Evolutionary conservation across 2,329 filamentous ascomycete genomes (phyloP), one percentile per base, ranked within the genome.

Genomic region (Colletotrichum gloeosporioides): DNA sequence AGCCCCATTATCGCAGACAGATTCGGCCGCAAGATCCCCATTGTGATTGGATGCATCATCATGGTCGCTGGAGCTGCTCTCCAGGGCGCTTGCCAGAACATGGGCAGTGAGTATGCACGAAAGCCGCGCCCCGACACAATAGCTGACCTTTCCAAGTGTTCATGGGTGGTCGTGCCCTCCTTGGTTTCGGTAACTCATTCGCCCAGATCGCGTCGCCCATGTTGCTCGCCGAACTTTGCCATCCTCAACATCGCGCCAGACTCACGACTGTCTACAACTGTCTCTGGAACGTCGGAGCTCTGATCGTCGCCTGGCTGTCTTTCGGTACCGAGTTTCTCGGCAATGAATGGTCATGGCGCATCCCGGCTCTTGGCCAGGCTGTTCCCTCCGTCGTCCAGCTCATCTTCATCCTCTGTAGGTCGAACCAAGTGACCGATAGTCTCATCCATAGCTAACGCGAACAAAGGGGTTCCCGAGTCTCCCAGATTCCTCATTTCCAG

Each of bases 1-100:
- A 87, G 86, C 10, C 89, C 91, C 4, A 81, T 89, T 55, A 77
- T 93, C 16, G 89, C 90, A 69, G 90, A 93, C 78, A 86, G 86
- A 73, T 85, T 89, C 62, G 91, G 91, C 22, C 85, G 90, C 71
- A 87, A 89, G 78, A 83, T 85, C 80, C 88, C 88, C 25, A 91
- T 92, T 71, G 83, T 89, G 49, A 84, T 90, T 49, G 90, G 90
- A 18, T 90, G 89, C 65, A 78, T 86, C 2, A 86, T 92, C 77
- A 92, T 91, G 88, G 84, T 90, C 53, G 82, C 88, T 55, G 91
- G 92, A 59, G 88, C 90, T 15, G 79, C 92, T 49, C 83, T 93
- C 70, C 91, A 93, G 81, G 90, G 89, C 34, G 85, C 89, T 22
- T 86, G 89, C 36, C 85, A 82, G 74, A 82, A 87, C 79, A 78